phyloP scores from a whole-genome alignment of 1,139 yeast genomes.

The Martiniozyma asiatica region DNA sequence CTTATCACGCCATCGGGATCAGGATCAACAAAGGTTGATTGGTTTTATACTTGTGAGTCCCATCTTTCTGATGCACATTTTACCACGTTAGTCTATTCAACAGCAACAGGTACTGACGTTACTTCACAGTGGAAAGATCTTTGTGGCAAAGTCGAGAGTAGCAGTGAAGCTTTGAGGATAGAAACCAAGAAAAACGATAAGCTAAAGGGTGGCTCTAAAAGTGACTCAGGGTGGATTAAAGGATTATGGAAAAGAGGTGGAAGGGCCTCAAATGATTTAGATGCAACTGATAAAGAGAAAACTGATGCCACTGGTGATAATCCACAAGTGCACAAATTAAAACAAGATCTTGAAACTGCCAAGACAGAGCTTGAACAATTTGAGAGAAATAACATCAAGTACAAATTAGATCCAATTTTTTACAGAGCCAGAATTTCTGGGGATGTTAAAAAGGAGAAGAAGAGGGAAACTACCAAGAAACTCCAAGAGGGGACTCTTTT shows the following conservation, averaged over 20 bases:
- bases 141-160: constrained; percentile 6
- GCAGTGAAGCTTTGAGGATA: too few species aligned
- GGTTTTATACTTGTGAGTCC: constrained; percentile 36
- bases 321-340: constrained; percentile 3
- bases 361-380: constrained; percentile 7
- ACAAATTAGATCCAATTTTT: constrained; percentile 17
- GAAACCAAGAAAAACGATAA: constrained; percentile 11
- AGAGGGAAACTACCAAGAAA: constrained; percentile 11
- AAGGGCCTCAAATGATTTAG: constrained; percentile 6
- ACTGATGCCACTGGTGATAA: constrained; percentile 2
- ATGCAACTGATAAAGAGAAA: constrained; percentile 5
- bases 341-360: constrained; percentile 5
- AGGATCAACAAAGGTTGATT: constrained; percentile 21
- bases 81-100: constrained; percentile 21
- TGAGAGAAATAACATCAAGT: constrained; percentile 14
- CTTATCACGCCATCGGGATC: constrained; percentile 26
- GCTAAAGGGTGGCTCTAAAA: constrained; percentile 8
- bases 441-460: constrained; percentile 14
- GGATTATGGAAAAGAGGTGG: constrained; percentile 5
- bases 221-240: constrained; percentile 1
- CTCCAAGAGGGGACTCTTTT: constrained; percentile 17
- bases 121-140: constrained; percentile 10
- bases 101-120: constrained; percentile 9
- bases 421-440: constrained; percentile 19
- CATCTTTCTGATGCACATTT: constrained; percentile 36